phyloP scores from a whole-genome alignment of 2,329 filamentous ascomycete genomes.

The Colletotrichum spaethianum region DNA sequence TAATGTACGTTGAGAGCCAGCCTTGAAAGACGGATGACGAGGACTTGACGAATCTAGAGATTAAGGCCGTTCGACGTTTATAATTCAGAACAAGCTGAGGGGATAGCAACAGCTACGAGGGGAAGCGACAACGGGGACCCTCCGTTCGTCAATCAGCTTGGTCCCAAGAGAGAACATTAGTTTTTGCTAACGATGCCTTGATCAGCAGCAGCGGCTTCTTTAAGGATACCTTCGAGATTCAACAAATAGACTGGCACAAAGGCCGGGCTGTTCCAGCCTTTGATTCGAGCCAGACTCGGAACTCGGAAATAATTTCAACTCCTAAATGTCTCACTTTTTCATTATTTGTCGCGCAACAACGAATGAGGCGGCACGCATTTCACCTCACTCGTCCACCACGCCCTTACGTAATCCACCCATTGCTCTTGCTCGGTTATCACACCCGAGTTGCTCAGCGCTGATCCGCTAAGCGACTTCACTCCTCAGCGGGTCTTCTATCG shows the following conservation, averaged over 20 bases:
- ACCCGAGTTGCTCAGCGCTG: constrained; percentile 8
- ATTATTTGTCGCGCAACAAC: not conserved
- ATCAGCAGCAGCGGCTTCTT: not conserved
- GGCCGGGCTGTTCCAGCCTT: not conserved
- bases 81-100: not conserved
- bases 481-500: constrained; percentile 25
- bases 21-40: not conserved
- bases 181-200: not conserved
- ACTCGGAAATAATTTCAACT: not conserved
- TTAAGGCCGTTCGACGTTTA: not conserved
- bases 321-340: not conserved
- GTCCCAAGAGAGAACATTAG: not conserved
- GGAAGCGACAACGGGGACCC: not conserved
- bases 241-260: not conserved
- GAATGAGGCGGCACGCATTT: not conserved
- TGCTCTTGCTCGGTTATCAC: constrained; percentile 23
- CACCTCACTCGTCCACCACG: not conserved
- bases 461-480: constrained; percentile 21
- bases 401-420: not conserved
- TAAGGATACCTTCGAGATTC: not conserved
- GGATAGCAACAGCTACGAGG: not conserved
- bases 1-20: no score
- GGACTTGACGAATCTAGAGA: no score
- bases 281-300: not conserved
- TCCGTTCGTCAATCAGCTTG: not conserved